These are phyloP conservation scores for Emericellopsis terricola DNA, from an alignment of 495 filamentous ascomycete species.

Conservation along the genomic window DNA sequence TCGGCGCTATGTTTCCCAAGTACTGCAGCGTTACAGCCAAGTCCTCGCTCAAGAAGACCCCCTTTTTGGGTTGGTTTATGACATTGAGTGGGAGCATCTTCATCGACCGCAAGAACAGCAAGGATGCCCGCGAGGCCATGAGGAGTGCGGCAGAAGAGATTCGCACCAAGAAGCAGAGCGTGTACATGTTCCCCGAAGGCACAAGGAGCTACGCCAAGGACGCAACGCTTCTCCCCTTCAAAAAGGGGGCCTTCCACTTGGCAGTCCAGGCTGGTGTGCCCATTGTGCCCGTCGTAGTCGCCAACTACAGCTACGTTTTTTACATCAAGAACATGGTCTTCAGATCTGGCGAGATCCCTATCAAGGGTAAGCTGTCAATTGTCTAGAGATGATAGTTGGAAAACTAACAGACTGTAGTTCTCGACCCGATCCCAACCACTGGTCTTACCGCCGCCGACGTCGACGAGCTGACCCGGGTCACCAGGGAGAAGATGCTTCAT, in stretches of 20 bases:
- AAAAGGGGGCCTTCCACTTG: slow-evolving; percentile 95
- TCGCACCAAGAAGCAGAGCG: slow-evolving; percentile 53
- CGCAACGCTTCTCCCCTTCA: slow-evolving; percentile 72
- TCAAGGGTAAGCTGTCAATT: slow-evolving; percentile 43
- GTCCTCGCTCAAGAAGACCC: slow-evolving; percentile 58
- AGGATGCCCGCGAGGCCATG: slow-evolving; percentile 73
- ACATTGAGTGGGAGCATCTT: slow-evolving; percentile 74
- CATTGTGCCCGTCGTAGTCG: slow-evolving; percentile 72
- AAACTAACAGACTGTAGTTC: slow-evolving; percentile 27
- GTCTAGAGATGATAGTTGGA: slow-evolving; percentile 1
- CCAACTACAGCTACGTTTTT: slow-evolving; percentile 75
- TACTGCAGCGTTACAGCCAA: slow-evolving; percentile 93
- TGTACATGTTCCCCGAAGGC: slow-evolving; percentile 90
- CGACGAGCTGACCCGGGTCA: slow-evolving; percentile 51
- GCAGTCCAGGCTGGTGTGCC: slow-evolving; percentile 87
- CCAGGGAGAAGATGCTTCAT: slow-evolving; percentile 62
- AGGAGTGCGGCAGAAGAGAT: slow-evolving; percentile 68
- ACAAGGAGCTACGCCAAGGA: slow-evolving; percentile 77
- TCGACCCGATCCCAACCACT: slow-evolving; percentile 72
- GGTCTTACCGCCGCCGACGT: slow-evolving; percentile 65
- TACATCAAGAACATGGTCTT: slow-evolving; percentile 53
- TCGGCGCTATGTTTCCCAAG: slow-evolving; percentile 71
- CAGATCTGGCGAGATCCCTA: slow-evolving; percentile 53
- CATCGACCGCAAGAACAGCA: slow-evolving; percentile 72
- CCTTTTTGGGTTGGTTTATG: slow-evolving; percentile 97